phyloP scores from a whole-genome alignment of 176 grass and related monocot genomes.

The Hordeum marinum region DNA sequence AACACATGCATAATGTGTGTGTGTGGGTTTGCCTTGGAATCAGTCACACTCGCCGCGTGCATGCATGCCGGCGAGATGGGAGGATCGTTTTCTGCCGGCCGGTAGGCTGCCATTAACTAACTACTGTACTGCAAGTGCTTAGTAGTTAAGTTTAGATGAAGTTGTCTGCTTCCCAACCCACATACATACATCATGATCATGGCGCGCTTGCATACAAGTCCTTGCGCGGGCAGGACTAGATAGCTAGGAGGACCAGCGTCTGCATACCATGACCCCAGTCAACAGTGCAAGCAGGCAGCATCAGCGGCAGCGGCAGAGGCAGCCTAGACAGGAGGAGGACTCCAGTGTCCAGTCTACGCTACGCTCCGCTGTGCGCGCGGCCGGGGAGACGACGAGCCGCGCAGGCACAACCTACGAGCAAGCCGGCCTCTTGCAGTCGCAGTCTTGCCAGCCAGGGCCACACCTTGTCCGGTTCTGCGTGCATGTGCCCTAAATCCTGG shows the following conservation, averaged over 20 bases:
- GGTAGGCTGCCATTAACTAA: neutral
- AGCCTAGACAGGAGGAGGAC: slow-evolving; percentile 13
- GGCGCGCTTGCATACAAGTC: neutral
- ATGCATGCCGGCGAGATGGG: neutral
- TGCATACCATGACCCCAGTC: neutral
- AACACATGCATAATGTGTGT: neutral
- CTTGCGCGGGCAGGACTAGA: neutral
- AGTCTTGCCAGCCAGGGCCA: neutral
- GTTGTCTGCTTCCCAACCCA: neutral
- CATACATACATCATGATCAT: neutral
- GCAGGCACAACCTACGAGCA: neutral
- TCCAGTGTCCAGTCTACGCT: neutral
- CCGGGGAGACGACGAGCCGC: neutral
- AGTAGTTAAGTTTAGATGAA: no score
- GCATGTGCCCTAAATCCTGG: neutral
- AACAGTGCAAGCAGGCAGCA: neutral
- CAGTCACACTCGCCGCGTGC: neutral
- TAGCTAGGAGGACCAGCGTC: neutral
- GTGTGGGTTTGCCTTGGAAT: neutral
- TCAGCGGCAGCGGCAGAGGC: neutral
- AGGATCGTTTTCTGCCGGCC: neutral
- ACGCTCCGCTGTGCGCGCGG: neutral
- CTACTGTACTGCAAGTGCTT: neutral
- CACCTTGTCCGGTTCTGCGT: neutral
- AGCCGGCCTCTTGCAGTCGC: neutral